Evolutionary conservation across 2,329 filamentous ascomycete genomes (phyloP).

Genomic region (Exophiala viscosa): DNA sequence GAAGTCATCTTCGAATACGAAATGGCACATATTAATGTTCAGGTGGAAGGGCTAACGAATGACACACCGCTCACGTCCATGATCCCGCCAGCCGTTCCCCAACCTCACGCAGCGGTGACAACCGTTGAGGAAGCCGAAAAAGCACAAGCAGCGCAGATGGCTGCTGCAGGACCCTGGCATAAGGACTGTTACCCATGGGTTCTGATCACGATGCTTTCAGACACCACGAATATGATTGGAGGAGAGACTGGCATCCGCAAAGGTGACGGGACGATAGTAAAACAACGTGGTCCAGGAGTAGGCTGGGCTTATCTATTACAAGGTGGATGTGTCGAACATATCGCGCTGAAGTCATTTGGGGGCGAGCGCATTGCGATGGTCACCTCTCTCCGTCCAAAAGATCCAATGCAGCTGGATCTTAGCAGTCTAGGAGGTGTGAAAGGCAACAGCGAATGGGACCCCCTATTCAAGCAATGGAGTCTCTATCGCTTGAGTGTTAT

Average conservation of each 20-base stretch:
- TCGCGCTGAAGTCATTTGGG: slow-evolving; percentile 58
- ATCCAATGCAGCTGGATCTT: slow-evolving; percentile 2
- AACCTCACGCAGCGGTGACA: slow-evolving; percentile 22
- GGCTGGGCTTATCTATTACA: slow-evolving; percentile 58
- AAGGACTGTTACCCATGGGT: slow-evolving; percentile 50
- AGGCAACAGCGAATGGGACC: neutral
- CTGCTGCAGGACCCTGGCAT: slow-evolving; percentile 45
- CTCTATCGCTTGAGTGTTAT: too few relatives aligned
- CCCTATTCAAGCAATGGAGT: neutral
- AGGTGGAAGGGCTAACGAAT: neutral
- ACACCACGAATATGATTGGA: slow-evolving; percentile 46
- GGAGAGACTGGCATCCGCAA: slow-evolving; percentile 59
- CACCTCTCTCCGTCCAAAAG: slow-evolving; percentile 38
- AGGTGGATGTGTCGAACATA: slow-evolving; percentile 64
- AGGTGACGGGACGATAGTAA: slow-evolving; percentile 42
- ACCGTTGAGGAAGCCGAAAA: slow-evolving; percentile 26
- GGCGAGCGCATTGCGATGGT: slow-evolving; percentile 63
- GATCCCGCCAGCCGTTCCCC: neutral
- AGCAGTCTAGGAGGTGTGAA: neutral
- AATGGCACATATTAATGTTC: neutral
- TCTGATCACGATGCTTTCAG: slow-evolving; percentile 50
- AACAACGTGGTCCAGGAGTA: slow-evolving; percentile 43
- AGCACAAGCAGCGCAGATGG: slow-evolving; percentile 25
- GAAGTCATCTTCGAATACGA: neutral
- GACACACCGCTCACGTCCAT: neutral